These are phyloP conservation scores for Teunomyces stri DNA, from an alignment of 805 yeast species.

Conservation along the genomic window DNA sequence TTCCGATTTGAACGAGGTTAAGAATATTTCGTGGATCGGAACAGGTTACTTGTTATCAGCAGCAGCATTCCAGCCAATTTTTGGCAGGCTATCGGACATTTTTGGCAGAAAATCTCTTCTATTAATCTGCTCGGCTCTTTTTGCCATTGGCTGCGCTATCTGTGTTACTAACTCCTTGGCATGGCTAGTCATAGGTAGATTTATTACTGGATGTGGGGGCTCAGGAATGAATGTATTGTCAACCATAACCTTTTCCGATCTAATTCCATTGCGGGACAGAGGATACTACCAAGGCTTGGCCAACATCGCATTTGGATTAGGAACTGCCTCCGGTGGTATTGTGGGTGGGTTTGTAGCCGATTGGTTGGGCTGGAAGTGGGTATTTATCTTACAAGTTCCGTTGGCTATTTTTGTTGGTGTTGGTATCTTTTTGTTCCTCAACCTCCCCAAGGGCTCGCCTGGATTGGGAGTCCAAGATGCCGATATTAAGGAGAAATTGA, in stretches of 20 bases:
- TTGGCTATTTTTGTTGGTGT: constrained; percentile 42
- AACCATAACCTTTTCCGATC: constrained; percentile 73
- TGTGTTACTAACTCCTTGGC: constrained; percentile 52
- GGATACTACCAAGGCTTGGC: constrained; percentile 83
- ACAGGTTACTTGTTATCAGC: constrained; percentile 66
- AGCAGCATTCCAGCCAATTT: constrained; percentile 72
- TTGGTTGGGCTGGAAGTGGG: constrained; percentile 50
- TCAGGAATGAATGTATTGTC: constrained; percentile 79
- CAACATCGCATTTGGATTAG: constrained; percentile 72
- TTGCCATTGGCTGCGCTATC: constrained; percentile 53
- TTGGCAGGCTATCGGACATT: constrained; percentile 69
- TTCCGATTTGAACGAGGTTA: constrained; percentile 62
- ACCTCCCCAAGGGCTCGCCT: constrained; percentile 53
- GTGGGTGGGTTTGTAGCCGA: constrained; percentile 57
- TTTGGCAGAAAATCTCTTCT: constrained; percentile 59
- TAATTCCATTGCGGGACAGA: constrained; percentile 71
- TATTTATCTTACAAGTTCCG: constrained; percentile 41
- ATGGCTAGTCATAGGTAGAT: constrained; percentile 55
- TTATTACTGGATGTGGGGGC: constrained; percentile 87
- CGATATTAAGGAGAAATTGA: constrained; percentile 46
- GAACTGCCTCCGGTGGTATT: constrained; percentile 49
- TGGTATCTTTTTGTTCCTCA: constrained; percentile 36
- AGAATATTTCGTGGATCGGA: constrained; percentile 70
- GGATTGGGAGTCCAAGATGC: constrained; percentile 53
- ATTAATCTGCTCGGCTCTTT: constrained; percentile 51